Base-by-base conservation (phyloP, 768 basidiomycete species). In the Rhodosporidiobolus odoratus region DNA sequence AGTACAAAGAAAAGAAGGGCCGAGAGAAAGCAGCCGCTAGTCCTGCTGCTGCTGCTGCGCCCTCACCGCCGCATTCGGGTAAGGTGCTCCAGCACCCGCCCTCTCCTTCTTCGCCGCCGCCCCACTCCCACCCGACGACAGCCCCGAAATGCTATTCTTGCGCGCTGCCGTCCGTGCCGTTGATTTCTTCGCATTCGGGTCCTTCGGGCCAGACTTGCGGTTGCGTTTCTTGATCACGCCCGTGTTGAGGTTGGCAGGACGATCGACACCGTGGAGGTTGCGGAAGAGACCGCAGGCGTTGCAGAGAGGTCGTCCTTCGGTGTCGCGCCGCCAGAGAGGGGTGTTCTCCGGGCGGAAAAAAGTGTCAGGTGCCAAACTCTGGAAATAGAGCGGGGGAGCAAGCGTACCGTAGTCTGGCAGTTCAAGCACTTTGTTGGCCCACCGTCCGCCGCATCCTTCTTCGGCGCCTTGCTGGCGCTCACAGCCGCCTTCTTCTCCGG, bases 241-340 rank as follows among this genome's bases (percentile, higher is more conserved):
- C 38, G 75, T 78, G 62, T 76, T 75, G 37, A 78, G 66, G 16
- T 66, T 69, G 0, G 75, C 72, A 4, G 77, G 77, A 7, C 77
- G 72, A 43, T 78, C 73, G 43, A 75, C 71, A 30, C 77, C 77
- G 54, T 78, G 77, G 25, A 78, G 65, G 60, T 78, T 76, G 40
- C 75, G 68, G 75, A 78, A 78, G 35, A 78, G 77, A 23, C 76
- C 76, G 63, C 77, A 78, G 15, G 76, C 77, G 62, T 78, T 78
- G 66, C 77, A 78, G 5, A 78, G 75, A 23, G 77, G 77, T 4
- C 66, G 60, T 13, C 77, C 77, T 17, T 76, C 72, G 40, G 71
- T 67, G 41, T 75, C 77, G 30, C 77, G 77, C 1, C 77, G 72
- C 77, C 77, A 78, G 16, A 78, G 75, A 23, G 77, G 77, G 12